phyloP scores from a whole-genome alignment of 2,329 filamentous ascomycete species.

The Cryphonectria japonica region DNA sequence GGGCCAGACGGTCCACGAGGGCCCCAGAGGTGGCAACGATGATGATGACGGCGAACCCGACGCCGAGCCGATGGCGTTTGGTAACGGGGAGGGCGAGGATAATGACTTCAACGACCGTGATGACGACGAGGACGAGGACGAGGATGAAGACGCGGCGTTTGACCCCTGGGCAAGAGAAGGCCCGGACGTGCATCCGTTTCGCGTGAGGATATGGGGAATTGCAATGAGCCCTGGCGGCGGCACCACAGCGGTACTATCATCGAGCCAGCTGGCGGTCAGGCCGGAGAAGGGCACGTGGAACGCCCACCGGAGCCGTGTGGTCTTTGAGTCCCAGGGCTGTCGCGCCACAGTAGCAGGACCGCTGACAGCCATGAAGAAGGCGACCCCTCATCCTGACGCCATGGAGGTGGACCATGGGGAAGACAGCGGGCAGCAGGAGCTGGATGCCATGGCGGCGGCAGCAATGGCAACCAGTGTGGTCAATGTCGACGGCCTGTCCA shows the following conservation, averaged over 20 bases:
- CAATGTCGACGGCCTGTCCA: constrained; percentile 44
- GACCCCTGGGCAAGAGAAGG: constrained; percentile 36
- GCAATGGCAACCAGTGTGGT: constrained; percentile 21
- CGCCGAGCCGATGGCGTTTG: constrained; percentile 31
- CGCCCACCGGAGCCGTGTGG: constrained; percentile 42
- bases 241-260: constrained; percentile 54
- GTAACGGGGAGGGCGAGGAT: constrained; percentile 32
- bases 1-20: constrained; percentile 46
- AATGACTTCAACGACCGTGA: constrained; percentile 32
- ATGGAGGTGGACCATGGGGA: constrained; percentile 3
- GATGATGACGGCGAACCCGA: constrained; percentile 36
- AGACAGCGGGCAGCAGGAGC: background rate
- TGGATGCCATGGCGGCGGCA: constrained; percentile 5
- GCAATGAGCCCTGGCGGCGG: constrained; percentile 55
- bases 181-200: constrained; percentile 51
- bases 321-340: constrained; percentile 40
- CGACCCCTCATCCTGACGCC: background rate
- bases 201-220: constrained; percentile 59
- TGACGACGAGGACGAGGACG: constrained; percentile 39
- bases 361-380: background rate
- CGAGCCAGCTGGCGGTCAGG: constrained; percentile 52
- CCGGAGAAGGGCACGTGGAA: constrained; percentile 48
- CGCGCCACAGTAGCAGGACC: background rate
- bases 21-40: constrained; percentile 36
- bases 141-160: constrained; percentile 38